Base-by-base conservation (phyloP, 768 basidiomycete genomes). In the Mycena epipterygia region DNA sequence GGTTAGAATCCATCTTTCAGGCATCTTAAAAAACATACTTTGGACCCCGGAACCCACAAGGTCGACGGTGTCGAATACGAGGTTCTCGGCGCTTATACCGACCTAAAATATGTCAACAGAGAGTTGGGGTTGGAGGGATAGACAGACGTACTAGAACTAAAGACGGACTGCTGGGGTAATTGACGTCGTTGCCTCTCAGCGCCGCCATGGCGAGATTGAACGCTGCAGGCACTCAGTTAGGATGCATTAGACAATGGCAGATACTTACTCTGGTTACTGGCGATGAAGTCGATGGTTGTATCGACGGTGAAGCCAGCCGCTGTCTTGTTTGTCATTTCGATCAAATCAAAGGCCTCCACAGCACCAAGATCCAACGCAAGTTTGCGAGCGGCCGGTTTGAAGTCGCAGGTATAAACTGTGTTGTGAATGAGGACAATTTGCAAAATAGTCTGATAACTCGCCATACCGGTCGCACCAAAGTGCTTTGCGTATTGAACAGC, bases 351-450 rank as follows among this genome's bases (percentile, higher is more conserved):
- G 2, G 72, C 77, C 14, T 67, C 68, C 27, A 33, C 58, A 9
- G 77, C 77, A 49, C 77, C 76, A 16, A 75, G 67, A 11, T 75
- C 63, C 7, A 73, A 21, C 2, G 77, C 75, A n/a, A 78, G 75
- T 35, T 74, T 42, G 0, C 75, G 68, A 8, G 76, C 75, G 1
- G 32, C 69, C 13, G 74, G 73, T 56, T 72, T 72, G 63, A 71
- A 71, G 61, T 78, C 77, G 42, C 67, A 64, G 5, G 70, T 76
- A 58, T 70, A 78, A 19, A 78, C 77, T 52, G 60, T 12, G 53
- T 4, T 16, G 1, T 8, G 5, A 13, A 21, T 44, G 41, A 30
- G 16, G 27, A 19, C 29, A 32, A 44, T 1, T 37, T 21, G 35
- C 17, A 29, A 35, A n/a, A 32, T 23, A 25, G 5, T 35, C 2